Evolutionary conservation across 148 eudicot genomes (phyloP).

Genomic region (Rheum nobile): DNA sequence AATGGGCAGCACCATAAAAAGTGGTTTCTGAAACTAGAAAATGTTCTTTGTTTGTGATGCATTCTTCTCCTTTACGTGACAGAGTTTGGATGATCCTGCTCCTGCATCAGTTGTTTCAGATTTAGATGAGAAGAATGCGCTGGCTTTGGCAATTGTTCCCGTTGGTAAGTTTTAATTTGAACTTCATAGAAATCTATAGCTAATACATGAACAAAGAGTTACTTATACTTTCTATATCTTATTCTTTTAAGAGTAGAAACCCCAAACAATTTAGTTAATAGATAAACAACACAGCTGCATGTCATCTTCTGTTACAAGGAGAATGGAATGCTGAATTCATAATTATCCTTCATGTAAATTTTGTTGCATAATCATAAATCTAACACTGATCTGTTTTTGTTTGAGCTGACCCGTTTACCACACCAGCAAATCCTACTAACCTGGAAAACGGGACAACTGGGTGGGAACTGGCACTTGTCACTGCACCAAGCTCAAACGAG

Average conservation of each 20-base stretch:
- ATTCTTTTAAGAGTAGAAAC: no score
- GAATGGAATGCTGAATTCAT: not conserved
- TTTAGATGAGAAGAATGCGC: conserved; percentile 69
- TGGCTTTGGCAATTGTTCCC: conserved; percentile 88
- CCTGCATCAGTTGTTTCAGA: conserved; percentile 48
- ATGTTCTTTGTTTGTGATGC: not conserved
- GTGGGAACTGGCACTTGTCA: conserved; percentile 96
- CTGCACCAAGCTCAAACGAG: conserved; percentile 85
- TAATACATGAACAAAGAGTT: not conserved
- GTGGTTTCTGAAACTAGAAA: not conserved
- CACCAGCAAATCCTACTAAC: conserved; percentile 26
- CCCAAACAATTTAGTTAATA: no score
- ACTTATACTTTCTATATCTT: no score
- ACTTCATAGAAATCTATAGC: not conserved
- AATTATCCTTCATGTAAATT: not conserved
- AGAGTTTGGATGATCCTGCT: conserved; percentile 59
- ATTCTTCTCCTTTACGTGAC: conserved; percentile 11
- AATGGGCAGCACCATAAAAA: not conserved
- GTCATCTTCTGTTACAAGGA: not conserved
- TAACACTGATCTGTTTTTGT: not conserved
- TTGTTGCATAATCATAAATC: not conserved
- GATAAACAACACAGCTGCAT: not conserved
- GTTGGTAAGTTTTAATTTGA: conserved; percentile 41
- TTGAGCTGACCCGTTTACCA: conserved; percentile 40
- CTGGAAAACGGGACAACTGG: conserved; percentile 63